Base-by-base conservation (phyloP, 2,329 filamentous ascomycete genomes). In the Ilyonectria sp. region DNA sequence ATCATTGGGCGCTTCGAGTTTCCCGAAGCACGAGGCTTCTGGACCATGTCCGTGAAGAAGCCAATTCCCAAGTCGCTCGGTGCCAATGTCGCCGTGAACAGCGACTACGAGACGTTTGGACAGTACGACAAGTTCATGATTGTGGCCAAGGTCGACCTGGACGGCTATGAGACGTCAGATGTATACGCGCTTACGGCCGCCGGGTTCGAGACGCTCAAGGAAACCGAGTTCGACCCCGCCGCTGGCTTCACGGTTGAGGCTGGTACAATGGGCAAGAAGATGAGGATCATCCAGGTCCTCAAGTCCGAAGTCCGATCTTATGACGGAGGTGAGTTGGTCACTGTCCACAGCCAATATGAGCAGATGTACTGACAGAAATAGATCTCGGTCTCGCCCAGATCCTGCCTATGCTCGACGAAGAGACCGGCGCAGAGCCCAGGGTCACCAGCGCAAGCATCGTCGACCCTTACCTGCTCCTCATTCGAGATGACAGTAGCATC, bases 381-480 rank as follows among this genome's bases (percentile, higher is more conserved):
- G 94, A 97, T 79, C 88, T 99, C 66, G 93, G 92, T 11, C 87
- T 99, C 60, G 91, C 92, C 52, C 95, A 98, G 76, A 98, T 99
- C 61, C 87, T 98, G 56, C 94, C 95, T 1, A 94, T 98, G 88
- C 89, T 94, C 69, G 96, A 98, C 74, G 96, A 97, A 75, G 93
- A 96, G 71, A 95, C 92, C 0, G 94, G 93, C 13, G 91, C 89
- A 21, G 94, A 97, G 75, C 91, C 94, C 5, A 88, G 91, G 60
- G 92, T 96, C 47, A 84, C 94, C 52, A 92, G 90, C 75, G 92
- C 93, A 43, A 97, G 93, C 77, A 95, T 98, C 74, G 89, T 89
- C 21, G 95, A 98, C 73, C 94, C 94, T 0, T 98, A 94, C 76
- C 81, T 99, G 13, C 84, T 97, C 2, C 87, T 98, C 15, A 83